Base-by-base conservation (phyloP, 2,329 filamentous ascomycete species). In the Aureobasidium sp. region DNA sequence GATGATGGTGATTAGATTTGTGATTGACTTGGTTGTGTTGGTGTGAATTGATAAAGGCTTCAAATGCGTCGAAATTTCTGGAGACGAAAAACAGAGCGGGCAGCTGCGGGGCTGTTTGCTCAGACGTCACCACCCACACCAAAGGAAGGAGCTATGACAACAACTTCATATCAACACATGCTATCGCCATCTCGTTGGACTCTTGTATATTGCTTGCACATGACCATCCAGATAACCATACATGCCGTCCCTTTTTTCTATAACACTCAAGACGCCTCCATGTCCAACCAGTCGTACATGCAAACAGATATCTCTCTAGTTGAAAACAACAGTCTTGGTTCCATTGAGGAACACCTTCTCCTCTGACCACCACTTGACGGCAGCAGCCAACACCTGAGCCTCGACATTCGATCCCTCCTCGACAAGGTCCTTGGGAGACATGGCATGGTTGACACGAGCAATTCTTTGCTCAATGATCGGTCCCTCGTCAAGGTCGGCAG, bases 381-480 rank as follows among this genome's bases (percentile, higher is more conserved):
- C 90, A 3, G 88, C 85, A 3, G 88, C 89, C 67, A 94, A 76
- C 7, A 92, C 89, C 74, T 91, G 88, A 71, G 87, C 91, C 81
- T 94, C 90, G 11, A 93, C 87, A 67, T 91, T 92, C 68, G 87
- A 90, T 14, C 90, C 90, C 72, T 91, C 88, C 69, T 90, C 86
- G 1, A 89, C 87, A 71, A 93, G 75, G 72, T 88, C 85, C 79
- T 89, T 90, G 20, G 90, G 82, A 68, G 83, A 87, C 84, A 91
- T 84, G 67, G 80, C 82, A 75, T 94, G 90, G 72, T 90, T 87
- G 29, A 93, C 89, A 17, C 89, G 79, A 6, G 86, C 82, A 60
- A 93, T 86, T 61, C 89, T 82, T 82, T 94, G 90, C 82, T 93
- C 90, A 68, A 94, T 94, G 68, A 94, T 94, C 12, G 90, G 90